These are phyloP conservation scores for Uronychia binucleata DNA, from an alignment of 73 alveolate genomes.

Conservation along the genomic window DNA sequence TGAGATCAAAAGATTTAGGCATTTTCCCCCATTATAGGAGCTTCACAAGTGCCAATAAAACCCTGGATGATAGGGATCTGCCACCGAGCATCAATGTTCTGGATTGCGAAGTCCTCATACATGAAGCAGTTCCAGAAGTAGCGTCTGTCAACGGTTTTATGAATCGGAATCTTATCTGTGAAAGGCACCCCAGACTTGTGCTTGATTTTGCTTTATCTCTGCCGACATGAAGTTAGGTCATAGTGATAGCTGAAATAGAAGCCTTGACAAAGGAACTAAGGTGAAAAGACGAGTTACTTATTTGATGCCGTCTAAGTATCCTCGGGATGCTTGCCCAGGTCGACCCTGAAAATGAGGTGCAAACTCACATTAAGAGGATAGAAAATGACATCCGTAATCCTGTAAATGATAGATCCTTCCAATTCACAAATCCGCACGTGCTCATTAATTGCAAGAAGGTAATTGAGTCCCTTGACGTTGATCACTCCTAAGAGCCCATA, in stretches of 20 bases:
- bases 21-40: conserved; percentile 50
- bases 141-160: conserved; percentile 45
- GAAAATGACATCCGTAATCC: not conserved
- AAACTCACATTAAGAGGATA: not conserved
- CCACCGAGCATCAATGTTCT: conserved; percentile 43
- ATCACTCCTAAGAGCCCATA: conserved; percentile 52
- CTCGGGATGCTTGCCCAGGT: not conserved
- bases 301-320: not conserved
- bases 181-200: conserved; percentile 60
- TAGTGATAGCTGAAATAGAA: conserved; percentile 86
- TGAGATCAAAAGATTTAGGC: conserved; percentile 77
- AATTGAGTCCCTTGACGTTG: conserved; percentile 29
- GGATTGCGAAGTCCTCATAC: conserved; percentile 64
- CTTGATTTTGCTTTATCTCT: conserved; percentile 37
- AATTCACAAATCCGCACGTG: conserved; percentile 17
- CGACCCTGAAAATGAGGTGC: not conserved
- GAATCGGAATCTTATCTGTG: conserved; percentile 32
- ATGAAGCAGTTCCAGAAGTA: conserved; percentile 72
- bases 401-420: conserved; percentile 40
- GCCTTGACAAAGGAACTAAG: conserved; percentile 54
- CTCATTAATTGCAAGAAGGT: conserved; percentile 40
- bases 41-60: conserved; percentile 61
- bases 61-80: conserved; percentile 83
- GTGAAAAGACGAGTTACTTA: not conserved
- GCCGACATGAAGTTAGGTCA: conserved; percentile 74